Conservation (phyloP, 768 basidiomycete species). For the Lactarius hatsudake region DNA sequence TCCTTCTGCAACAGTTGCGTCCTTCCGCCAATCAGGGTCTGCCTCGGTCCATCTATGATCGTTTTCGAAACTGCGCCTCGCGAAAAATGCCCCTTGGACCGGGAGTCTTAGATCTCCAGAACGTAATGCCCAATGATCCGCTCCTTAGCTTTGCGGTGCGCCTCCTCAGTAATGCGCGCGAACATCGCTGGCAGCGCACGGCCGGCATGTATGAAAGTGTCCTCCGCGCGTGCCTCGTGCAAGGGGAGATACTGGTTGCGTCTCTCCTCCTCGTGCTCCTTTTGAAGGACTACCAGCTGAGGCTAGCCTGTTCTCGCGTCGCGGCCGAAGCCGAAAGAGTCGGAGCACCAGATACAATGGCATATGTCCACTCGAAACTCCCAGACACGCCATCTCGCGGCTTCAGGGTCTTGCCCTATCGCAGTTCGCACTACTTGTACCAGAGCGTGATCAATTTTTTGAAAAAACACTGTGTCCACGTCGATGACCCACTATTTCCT, state of each 20-base stretch:
- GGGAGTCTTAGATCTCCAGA: constrained; percentile 34
- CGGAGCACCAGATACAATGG: constrained; percentile 27
- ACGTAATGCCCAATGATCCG: constrained; percentile 38
- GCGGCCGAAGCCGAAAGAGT: constrained; percentile 30
- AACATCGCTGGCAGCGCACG: constrained; percentile 53
- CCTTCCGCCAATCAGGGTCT: constrained; percentile 24
- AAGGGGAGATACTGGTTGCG: constrained; percentile 78
- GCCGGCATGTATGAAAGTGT: constrained; percentile 59
- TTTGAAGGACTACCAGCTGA: constrained; percentile 59
- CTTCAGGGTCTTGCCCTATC: constrained; percentile 5
- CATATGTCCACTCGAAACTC: constrained; percentile 30
- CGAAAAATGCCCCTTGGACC: constrained; percentile 20
- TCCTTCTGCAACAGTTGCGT: constrained; percentile 36
- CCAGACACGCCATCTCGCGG: constrained; percentile 10
- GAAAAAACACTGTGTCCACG: constrained; percentile 19
- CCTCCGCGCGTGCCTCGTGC: constrained; percentile 62
- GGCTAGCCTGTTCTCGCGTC: constrained; percentile 30
- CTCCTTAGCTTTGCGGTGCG: constrained; percentile 50
- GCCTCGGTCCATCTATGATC: neutral
- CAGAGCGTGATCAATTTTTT: constrained; percentile 23
- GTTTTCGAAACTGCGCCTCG: neutral
- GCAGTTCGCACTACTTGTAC: neutral
- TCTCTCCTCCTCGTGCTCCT: constrained; percentile 65
- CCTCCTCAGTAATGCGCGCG: constrained; percentile 52
- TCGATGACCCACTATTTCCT: constrained; percentile 22